Base-by-base conservation (phyloP, 495 filamentous ascomycete genomes). In the Penicillium bialowiezense region DNA sequence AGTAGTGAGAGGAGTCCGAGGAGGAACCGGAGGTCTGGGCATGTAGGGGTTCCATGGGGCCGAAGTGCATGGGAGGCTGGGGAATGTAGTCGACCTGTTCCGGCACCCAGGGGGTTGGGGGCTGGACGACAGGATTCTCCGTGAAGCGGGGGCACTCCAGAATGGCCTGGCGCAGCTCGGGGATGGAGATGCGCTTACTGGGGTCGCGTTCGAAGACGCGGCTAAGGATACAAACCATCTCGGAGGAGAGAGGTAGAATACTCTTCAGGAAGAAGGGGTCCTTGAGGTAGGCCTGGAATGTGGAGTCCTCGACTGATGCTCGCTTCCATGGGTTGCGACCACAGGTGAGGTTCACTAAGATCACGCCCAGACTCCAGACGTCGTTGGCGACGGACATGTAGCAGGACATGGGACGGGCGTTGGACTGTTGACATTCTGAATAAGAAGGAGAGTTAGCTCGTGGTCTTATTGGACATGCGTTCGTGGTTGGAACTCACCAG, bases 311-410 rank as follows among this genome's bases (percentile, higher is more conserved):
- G 54, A 83, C 69, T 9, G 88, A 95, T 44, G 93, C 95, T 51
- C 91, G 84, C 71, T 96, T 97, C 93, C 93, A 99, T 53, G 93
- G 93, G 70, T 99, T 99, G 57, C 95, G 88, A 63, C 93, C 92
- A 76, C 93, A 97, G 50, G 91, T 95, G 48, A 99, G 80, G 68
- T 99, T 99, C 50, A 99, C 90, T 50, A 99, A 77, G 68, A 99
- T 95, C 10, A 99, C 92, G 44, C 93, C 93, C 36, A 99, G 80
- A 65, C 89, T 92, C 93, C 93, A 99, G 58, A 99, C 83, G 69
- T 99, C 93, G 76, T 97, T 99, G 17, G 91, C 89, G 42, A 87
- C 90, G 40, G 91, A 95, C 42, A 82, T 87, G 67, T 99, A 99
- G 68, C 80, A 95, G 14, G 79, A 77, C 59, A 85, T 83, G 50